A percentile compares a stretch with the other conserved stretches of the same genome.
phyloP scores from a whole-genome alignment of 2,329 filamentous ascomycete species.

The Calonectria pseudoturangicola region DNA sequence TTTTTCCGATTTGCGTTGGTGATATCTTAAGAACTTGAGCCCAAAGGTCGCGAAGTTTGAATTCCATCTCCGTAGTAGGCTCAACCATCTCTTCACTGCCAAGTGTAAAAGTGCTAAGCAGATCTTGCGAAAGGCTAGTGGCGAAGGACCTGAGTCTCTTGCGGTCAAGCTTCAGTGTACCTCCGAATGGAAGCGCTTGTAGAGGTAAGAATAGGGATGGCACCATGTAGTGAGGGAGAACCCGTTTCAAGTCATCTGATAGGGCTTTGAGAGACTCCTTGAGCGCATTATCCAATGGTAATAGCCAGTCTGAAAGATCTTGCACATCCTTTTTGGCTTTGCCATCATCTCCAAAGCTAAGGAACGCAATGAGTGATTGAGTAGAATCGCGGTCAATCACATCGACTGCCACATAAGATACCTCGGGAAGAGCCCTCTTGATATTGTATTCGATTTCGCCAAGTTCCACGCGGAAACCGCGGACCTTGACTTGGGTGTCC shows the following conservation, averaged over 20 bases:
- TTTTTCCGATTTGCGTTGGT: constrained; percentile 53
- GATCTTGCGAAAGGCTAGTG: neutral
- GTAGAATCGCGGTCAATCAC: too few relatives aligned
- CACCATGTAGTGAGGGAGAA: constrained; percentile 47
- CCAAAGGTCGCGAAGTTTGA: constrained; percentile 32
- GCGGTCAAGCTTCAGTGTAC: constrained; percentile 48
- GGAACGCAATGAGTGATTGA: constrained; percentile 29
- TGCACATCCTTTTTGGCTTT: neutral
- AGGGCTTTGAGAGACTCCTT: neutral
- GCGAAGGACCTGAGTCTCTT: constrained; percentile 21
- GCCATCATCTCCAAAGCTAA: neutral
- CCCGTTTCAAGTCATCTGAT: constrained; percentile 20
- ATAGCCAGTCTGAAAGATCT: neutral
- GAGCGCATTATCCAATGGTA: neutral
- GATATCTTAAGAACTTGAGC: constrained; percentile 33
- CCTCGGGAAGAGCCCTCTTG: too few relatives aligned
- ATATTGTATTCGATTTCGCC: too few relatives aligned
- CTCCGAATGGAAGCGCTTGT: constrained; percentile 42
- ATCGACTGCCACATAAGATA: too few relatives aligned
- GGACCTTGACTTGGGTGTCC: constrained; percentile 56
- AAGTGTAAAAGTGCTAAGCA: neutral
- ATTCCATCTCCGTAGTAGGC: neutral
- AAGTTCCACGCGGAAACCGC: too few relatives aligned
- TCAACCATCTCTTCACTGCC: constrained; percentile 9
- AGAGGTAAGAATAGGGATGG: constrained; percentile 36